phyloP scores from a whole-genome alignment of 805 yeast genomes.

The Isabelozyma gotoi region DNA sequence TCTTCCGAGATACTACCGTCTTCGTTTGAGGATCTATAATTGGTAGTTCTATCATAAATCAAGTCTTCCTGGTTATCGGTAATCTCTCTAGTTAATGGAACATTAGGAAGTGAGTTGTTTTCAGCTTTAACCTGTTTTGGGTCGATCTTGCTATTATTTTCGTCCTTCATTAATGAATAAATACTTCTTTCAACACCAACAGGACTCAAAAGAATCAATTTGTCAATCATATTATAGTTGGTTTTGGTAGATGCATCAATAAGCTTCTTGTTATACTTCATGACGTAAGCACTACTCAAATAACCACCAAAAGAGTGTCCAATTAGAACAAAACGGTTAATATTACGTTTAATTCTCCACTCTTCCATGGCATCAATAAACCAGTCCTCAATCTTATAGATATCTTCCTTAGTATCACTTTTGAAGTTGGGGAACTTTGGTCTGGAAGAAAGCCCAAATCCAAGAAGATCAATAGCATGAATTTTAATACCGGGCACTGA shows the following conservation, averaged over 20 bases:
- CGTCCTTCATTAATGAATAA: slow-evolving; percentile 25
- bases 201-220: slow-evolving; percentile 41
- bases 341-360: slow-evolving; percentile 39
- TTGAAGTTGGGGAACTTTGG: slow-evolving; percentile 42
- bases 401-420: slow-evolving; percentile 30
- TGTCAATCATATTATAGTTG: slow-evolving; percentile 27
- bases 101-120: slow-evolving; percentile 7
- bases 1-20: slow-evolving; percentile 9
- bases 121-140: background rate
- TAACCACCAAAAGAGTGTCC: slow-evolving; percentile 50
- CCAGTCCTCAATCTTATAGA: slow-evolving; percentile 41
- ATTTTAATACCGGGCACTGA: slow-evolving; percentile 54
- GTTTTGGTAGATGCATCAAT: slow-evolving; percentile 15
- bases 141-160: slow-evolving; percentile 9
- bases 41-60: slow-evolving; percentile 9
- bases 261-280: slow-evolving; percentile 35
- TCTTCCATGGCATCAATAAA: slow-evolving; percentile 42
- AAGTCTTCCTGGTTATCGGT: slow-evolving; percentile 26
- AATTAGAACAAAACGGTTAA: slow-evolving; percentile 33
- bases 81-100: slow-evolving; percentile 13
- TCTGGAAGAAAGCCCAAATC: slow-evolving; percentile 69
- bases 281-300: slow-evolving; percentile 40
- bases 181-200: slow-evolving; percentile 42
- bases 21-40: slow-evolving; percentile 2
- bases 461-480: slow-evolving; percentile 70